These are phyloP conservation scores for Apostasia shenzhenica DNA, from an alignment of 106 monocot genomes.

Conservation along the genomic window DNA sequence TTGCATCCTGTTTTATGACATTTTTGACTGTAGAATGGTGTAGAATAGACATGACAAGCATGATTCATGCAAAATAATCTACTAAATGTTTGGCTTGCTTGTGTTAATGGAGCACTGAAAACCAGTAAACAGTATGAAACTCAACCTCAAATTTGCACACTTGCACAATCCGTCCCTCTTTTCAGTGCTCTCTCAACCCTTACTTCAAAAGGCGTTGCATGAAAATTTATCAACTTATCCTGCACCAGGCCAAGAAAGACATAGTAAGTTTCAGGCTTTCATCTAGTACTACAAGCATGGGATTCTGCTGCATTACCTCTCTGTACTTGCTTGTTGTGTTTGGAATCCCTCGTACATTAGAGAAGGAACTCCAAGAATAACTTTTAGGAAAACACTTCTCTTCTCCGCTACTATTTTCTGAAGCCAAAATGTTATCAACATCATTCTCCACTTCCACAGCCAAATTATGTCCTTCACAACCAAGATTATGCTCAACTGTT, in stretches of 20 bases:
- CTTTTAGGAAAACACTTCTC: not conserved
- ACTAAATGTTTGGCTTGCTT: too few species aligned
- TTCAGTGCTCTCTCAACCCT: constrained; percentile 8
- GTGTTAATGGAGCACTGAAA: too few species aligned
- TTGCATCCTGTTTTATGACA: too few species aligned
- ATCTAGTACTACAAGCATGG: not conserved
- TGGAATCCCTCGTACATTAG: constrained; percentile 10
- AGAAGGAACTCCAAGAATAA: constrained; percentile 9
- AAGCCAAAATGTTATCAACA: not conserved
- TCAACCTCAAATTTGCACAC: not conserved
- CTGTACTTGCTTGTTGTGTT: constrained; percentile 12
- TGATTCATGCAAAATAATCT: too few species aligned
- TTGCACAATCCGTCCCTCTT: not conserved
- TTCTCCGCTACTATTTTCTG: not conserved
- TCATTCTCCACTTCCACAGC: not conserved
- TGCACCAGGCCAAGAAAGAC: not conserved
- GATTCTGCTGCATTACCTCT: constrained; percentile 7
- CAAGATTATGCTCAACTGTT: not conserved
- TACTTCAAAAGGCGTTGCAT: constrained; percentile 5
- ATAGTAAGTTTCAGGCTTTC: not conserved
- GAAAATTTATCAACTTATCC: constrained; percentile 22
- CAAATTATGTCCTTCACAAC: not conserved
- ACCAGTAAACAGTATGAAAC: too few species aligned
- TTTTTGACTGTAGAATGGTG: too few species aligned
- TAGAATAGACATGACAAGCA: too few species aligned